Evolutionary conservation across 176 grass and related monocot genomes (phyloP).

Genomic region (Ensete glaucum): DNA sequence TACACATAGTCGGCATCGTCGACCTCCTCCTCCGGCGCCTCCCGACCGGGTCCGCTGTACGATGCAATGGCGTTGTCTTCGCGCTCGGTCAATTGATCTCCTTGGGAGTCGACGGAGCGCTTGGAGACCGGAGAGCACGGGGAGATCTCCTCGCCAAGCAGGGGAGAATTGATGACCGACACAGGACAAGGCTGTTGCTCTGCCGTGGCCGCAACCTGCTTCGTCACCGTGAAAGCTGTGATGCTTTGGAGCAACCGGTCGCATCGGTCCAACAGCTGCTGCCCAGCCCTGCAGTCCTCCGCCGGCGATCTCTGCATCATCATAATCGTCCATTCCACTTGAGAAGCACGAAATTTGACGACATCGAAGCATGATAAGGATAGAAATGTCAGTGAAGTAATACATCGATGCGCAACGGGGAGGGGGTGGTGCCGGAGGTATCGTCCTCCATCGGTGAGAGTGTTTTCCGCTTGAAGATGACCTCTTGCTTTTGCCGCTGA

Average conservation of each 20-base stretch:
- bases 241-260: slow-evolving; percentile 77
- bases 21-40: neutral
- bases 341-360: neutral
- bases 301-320: slow-evolving; percentile 28
- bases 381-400: no score
- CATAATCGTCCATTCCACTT: neutral
- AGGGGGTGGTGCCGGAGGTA: neutral
- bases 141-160: slow-evolving; percentile 7
- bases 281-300: slow-evolving; percentile 25
- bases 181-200: slow-evolving; percentile 35
- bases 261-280: slow-evolving; percentile 60
- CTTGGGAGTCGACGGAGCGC: slow-evolving; percentile 18
- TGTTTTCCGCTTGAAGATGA: neutral
- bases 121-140: slow-evolving; percentile 7
- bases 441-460: neutral
- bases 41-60: neutral
- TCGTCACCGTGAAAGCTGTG: slow-evolving; percentile 47
- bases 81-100: neutral
- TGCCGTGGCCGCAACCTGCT: slow-evolving; percentile 4
- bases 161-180: slow-evolving; percentile 10
- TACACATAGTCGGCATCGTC: slow-evolving; percentile 16
- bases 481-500: slow-evolving; percentile 5
- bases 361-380: no score
- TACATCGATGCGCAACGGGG: neutral
- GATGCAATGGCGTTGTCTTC: slow-evolving; percentile 7